Conservation (phyloP, 1,284 basidiomycete genomes). For the Phlebopus sp. region DNA sequence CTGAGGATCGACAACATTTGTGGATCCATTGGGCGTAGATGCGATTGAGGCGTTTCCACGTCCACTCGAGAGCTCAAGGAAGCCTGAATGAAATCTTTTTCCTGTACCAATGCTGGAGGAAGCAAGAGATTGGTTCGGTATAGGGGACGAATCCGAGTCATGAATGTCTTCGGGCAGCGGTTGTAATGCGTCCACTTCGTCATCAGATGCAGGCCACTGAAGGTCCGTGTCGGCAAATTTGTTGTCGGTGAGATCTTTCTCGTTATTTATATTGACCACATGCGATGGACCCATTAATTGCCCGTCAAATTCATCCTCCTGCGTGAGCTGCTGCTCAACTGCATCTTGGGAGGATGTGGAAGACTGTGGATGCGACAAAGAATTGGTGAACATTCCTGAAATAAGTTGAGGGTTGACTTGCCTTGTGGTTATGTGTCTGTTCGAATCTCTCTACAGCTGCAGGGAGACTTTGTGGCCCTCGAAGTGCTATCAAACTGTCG, state of each 20-base stretch:
- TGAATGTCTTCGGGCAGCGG: neutral
- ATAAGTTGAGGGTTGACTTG: conserved; percentile 5
- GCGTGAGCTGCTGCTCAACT: conserved; percentile 32
- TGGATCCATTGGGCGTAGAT: neutral
- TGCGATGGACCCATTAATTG: neutral
- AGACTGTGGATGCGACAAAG: conserved; percentile 15
- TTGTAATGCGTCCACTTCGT: conserved; percentile 15
- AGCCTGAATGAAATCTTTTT: conserved; percentile 19
- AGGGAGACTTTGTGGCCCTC: conserved; percentile 7
- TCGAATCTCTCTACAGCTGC: conserved; percentile 22
- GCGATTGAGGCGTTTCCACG: neutral
- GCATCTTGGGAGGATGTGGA: conserved; percentile 30
- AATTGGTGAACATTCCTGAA: conserved; percentile 10
- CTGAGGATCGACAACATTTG: conserved; percentile 15
- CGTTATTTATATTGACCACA: neutral
- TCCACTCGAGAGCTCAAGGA: conserved; percentile 13
- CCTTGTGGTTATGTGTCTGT: conserved; percentile 9
- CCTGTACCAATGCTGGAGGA: conserved; percentile 12
- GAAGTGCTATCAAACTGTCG: conserved; percentile 17
- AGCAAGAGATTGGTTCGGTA: neutral
- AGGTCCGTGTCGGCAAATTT: conserved; percentile 21
- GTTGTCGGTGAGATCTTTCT: conserved; percentile 5
- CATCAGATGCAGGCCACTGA: conserved; percentile 27
- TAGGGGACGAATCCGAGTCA: neutral
- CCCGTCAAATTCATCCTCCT: conserved; percentile 16